Evolutionary conservation across 176 grass and related monocot species (phyloP), one percentile per base, ranked within the genome.

Genomic region (Secale cereale): DNA sequence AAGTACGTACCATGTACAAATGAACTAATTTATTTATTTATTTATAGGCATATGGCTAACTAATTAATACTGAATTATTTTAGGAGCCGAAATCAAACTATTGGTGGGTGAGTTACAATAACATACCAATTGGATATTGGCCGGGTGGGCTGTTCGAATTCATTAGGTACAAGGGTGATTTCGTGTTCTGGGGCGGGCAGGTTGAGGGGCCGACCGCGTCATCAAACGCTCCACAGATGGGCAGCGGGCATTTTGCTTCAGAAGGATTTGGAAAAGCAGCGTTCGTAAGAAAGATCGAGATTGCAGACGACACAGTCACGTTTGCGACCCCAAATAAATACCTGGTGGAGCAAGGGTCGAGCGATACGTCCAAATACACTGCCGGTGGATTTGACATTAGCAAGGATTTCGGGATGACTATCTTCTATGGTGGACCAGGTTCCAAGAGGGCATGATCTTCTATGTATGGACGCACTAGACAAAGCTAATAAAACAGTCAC

Each of bases 341-440:
- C 23, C 20, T 22, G 1, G 43, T 74, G 30, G 6, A 7, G 0
- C 1, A 2, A 7, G 2, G 16, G 41, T 29, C 26, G 1, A 74
- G 13, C 8, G 27, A 74, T 45, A 3, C 3, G 4, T 50, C 7
- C 14, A 29, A 50, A 10, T 91, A 91, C 4, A 64, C 36, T 36
- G 1, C 36, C 11, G 41, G 41, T 43, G 41, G 41, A 43, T 43
- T 43, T 43, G 41, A 4, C 1, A 8, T 11, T 2, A 0, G 11
- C 2, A 13, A 8, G 1, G 0, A 8, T 5, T 65, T 6, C 0
- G 52, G 74, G 1, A 52, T 87, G 48, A 4, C 10, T 23, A 27
- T 83, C 1, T 87, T 19, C 15, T 87, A 64, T 52, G 85, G 85
- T 65, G 85, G 85, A 66, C 84, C 88, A 0, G 84, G 79, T 1